Evolutionary conservation across 225 moss, liverwort and hornwort species (phyloP).

Genomic region (Polytrichum commune): DNA sequence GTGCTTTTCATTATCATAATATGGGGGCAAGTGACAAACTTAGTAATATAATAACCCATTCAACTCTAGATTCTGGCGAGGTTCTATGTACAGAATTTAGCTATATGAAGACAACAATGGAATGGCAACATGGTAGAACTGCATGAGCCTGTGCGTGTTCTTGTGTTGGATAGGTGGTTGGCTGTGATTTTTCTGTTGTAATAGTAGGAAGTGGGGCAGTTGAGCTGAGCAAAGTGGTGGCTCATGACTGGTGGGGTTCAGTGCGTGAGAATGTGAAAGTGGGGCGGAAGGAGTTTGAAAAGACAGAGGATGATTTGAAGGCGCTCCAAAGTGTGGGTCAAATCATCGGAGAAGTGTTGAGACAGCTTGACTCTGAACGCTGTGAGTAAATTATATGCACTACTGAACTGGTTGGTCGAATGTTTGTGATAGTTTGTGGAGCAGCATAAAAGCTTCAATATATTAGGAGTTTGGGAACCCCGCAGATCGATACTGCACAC

Average conservation of each 20-base stretch:
- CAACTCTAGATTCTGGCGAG: too few relatives aligned
- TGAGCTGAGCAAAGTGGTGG: background rate
- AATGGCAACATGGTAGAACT: too few relatives aligned
- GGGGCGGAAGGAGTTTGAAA: slow-evolving; percentile 90
- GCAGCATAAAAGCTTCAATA: too few relatives aligned
- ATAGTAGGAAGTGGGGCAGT: background rate
- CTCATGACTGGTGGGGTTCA: slow-evolving; percentile 13
- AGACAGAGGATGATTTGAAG: slow-evolving; percentile 97
- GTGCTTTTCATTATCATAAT: too few relatives aligned
- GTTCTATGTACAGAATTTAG: too few relatives aligned
- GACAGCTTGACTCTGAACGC: slow-evolving; percentile 94
- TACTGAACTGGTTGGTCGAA: background rate
- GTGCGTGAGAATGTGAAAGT: slow-evolving; percentile 87
- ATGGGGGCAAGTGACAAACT: too few relatives aligned
- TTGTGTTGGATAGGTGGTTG: background rate
- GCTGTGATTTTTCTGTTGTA: background rate
- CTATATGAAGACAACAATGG: too few relatives aligned
- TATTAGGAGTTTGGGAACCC: too few relatives aligned
- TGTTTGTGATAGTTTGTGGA: background rate
- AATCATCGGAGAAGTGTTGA: slow-evolving; percentile 94
- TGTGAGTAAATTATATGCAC: slow-evolving; percentile 50
- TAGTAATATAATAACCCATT: too few relatives aligned
- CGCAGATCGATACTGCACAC: too few relatives aligned
- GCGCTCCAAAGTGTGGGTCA: slow-evolving; percentile 95
- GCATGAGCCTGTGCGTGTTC: background rate